Evolutionary conservation across 106 monocot genomes (phyloP), one percentile per base, ranked within the genome.

Genomic region (Iris macrosiphon): DNA sequence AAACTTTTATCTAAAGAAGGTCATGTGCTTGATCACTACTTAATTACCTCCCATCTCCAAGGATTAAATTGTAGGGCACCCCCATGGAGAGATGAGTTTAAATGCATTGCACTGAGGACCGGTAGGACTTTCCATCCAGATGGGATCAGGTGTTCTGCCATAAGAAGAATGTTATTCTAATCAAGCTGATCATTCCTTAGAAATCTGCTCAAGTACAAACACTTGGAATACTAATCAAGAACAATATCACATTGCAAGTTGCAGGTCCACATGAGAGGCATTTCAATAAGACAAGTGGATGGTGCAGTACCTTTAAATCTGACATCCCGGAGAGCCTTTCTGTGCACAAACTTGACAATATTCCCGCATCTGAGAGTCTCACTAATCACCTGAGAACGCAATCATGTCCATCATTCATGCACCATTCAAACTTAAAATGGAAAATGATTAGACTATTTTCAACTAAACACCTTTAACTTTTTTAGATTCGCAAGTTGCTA

Each of bases 81-180:
- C 31, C 19, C 69, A 70, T 93, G 77, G 45, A 83, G 73, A 24
- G 72, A 71, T 24, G 77, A 42, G 62, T 93, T 83, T 23, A 93
- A 65, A 65, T 93, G 82, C 29, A 87, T 79, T 59, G 80, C 87
- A 57, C 77, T 77, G 50, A 93, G 63, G 39, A 87, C 77, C 7
- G 92, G 92, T 34, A 93, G 79, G 68, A 93, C 80, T 68, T 93
- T 82, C 92, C 92, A 93, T 56, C 87, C 92, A 45, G 70, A 75
- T 33, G 92, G 92, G 31, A 93, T 93, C 53, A 74, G 37, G 69
- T 87, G 80, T 30, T 69, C 92, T 93, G 76, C 66, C 67, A 56
- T 1, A 26, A 9, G 26, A n/a, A 4, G 13, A 56, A 22, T n/a
- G 14, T 56, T 22, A 12, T 30, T 29, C 30, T 50, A 29, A 35